Conservation (phyloP, 75 land plant genomes). For the Pinus taeda region DNA sequence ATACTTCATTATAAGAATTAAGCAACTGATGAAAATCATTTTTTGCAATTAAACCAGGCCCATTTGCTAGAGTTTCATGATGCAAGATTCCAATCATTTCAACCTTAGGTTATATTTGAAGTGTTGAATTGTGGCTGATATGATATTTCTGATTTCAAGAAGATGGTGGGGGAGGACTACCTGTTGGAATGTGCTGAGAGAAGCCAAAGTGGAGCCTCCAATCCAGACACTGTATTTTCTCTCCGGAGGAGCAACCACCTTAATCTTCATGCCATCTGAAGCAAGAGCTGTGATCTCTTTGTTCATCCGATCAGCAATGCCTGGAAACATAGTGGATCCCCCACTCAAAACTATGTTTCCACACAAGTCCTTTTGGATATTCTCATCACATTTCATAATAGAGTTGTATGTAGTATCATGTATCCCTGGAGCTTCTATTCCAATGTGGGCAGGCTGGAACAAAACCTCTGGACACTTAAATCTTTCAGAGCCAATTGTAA, state of each 20-base stretch:
- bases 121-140: too few relatives aligned
- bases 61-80: too few relatives aligned
- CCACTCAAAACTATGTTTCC: constrained; percentile 54
- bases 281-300: constrained; percentile 56
- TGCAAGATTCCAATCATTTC: too few relatives aligned
- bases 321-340: constrained; percentile 56
- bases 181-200: constrained; percentile 71
- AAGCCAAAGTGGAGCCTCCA: constrained; percentile 63
- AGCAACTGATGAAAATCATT: too few relatives aligned
- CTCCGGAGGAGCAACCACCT: constrained; percentile 54
- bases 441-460: constrained; percentile 49
- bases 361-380: constrained; percentile 50
- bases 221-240: constrained; percentile 74
- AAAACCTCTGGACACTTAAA: constrained; percentile 63
- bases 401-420: constrained; percentile 47
- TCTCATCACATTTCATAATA: constrained; percentile 65
- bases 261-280: constrained; percentile 45
- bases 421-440: constrained; percentile 55
- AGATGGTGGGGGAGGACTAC: constrained; percentile 10
- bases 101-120: too few relatives aligned
- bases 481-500: constrained; percentile 56
- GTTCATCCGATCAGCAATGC: constrained; percentile 55
- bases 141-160: too few relatives aligned
- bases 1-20: too few relatives aligned
- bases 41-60: too few relatives aligned